A percentile compares a stretch with the other conserved stretches of the same genome.
These are phyloP conservation scores for Phytomonas francai DNA, from an alignment of 208 protist species.

Conservation along the genomic window DNA sequence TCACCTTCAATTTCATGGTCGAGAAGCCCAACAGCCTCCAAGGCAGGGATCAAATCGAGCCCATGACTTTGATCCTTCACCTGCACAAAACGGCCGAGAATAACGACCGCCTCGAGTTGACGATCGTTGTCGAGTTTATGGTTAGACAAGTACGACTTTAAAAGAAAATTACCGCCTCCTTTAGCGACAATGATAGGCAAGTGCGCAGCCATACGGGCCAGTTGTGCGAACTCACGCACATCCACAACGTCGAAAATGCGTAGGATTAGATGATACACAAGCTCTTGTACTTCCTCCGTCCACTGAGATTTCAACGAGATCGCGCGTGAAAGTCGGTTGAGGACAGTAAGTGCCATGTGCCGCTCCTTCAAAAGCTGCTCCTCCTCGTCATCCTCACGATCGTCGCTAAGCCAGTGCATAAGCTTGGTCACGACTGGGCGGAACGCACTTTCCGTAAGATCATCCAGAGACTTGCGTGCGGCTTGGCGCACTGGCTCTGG, in stretches of 20 bases:
- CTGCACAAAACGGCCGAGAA: constrained; percentile 41
- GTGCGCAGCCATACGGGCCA: constrained; percentile 38
- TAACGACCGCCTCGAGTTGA: constrained; percentile 45
- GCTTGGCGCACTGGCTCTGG: constrained; percentile 48
- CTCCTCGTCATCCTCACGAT: constrained; percentile 76
- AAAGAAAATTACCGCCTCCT: constrained; percentile 45
- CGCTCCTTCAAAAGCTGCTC: constrained; percentile 76
- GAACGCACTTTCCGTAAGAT: constrained; percentile 63
- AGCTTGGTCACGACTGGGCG: constrained; percentile 75
- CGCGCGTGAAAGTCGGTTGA: constrained; percentile 35
- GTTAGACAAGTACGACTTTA: constrained; percentile 41
- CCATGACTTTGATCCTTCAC: constrained; percentile 10
- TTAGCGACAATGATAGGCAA: constrained; percentile 57
- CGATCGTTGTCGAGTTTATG: constrained; percentile 34
- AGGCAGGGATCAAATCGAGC: constrained; percentile 37
- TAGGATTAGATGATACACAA: constrained; percentile 52
- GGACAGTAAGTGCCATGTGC: constrained; percentile 48
- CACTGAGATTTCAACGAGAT: constrained; percentile 42
- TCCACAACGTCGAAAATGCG: constrained; percentile 63
- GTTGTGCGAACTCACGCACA: constrained; percentile 62
- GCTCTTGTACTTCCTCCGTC: constrained; percentile 71
- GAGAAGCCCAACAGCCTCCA: constrained; percentile 42
- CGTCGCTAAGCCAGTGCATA: constrained; percentile 80
- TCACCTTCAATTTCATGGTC: constrained; percentile 9
- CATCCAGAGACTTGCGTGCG: constrained; percentile 61